phyloP scores from a whole-genome alignment of 2,329 filamentous ascomycete species.

The Colletotrichum limetticola region DNA sequence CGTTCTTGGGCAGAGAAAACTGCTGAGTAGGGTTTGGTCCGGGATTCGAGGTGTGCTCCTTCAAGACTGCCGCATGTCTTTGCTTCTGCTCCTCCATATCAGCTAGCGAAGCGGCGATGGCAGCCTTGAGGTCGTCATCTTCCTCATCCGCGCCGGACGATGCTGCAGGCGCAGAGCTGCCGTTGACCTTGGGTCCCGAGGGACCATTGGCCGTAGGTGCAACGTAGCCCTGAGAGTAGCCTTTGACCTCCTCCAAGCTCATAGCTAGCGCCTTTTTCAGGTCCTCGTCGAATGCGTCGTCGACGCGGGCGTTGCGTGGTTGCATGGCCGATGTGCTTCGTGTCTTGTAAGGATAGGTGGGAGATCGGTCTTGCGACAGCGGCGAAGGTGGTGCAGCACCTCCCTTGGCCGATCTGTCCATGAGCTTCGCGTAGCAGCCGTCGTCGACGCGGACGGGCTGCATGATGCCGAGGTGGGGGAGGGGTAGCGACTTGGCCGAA shows the following conservation, averaged over 20 bases:
- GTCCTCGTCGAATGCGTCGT: constrained; percentile 94
- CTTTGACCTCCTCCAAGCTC: constrained; percentile 94
- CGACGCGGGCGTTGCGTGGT: constrained; percentile 86
- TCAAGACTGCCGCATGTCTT: constrained; percentile 84
- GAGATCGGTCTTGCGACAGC: constrained; percentile 52
- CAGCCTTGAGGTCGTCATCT: constrained; percentile 91
- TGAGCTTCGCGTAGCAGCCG: constrained; percentile 91
- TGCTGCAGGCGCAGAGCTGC: constrained; percentile 41
- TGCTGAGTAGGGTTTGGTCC: constrained; percentile 60
- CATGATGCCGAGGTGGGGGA: constrained; percentile 93
- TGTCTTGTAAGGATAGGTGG: constrained; percentile 69
- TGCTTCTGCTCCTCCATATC: constrained; percentile 99
- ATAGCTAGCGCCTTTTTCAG: constrained; percentile 93
- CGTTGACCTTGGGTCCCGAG: constrained; percentile 42
- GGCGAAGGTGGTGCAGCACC: constrained; percentile 37
- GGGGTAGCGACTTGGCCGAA: constrained; percentile 85
- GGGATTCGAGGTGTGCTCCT: constrained; percentile 75
- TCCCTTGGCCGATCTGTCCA: constrained; percentile 72
- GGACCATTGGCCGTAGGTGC: constrained; percentile 60
- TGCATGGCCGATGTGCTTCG: constrained; percentile 80
- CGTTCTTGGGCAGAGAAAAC: constrained; percentile 80
- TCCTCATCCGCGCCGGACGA: constrained; percentile 78
- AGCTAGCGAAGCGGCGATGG: constrained; percentile 91
- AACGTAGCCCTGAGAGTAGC: constrained; percentile 77
- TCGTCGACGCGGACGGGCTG: constrained; percentile 95